These are phyloP conservation scores for Nicotiana obtusifolia DNA, from an alignment of 257 asterid species.

Conservation along the genomic window DNA sequence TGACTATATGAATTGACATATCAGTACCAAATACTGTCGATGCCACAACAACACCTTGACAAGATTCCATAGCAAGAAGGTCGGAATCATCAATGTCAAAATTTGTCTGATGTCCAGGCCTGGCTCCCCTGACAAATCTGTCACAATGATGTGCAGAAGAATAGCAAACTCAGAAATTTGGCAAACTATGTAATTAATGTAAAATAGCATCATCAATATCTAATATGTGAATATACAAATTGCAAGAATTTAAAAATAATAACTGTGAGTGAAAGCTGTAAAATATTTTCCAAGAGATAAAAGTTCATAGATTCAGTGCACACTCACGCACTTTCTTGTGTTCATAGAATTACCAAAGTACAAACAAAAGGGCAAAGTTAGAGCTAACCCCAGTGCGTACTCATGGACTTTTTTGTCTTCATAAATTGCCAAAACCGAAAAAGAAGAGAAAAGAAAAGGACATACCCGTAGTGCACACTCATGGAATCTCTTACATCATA, in stretches of 20 bases:
- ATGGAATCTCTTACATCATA: constrained; percentile 73
- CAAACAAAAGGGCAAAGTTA: neutral
- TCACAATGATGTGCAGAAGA: neutral
- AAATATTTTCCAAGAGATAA: neutral
- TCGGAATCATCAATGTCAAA: constrained; percentile 75
- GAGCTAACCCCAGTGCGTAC: neutral
- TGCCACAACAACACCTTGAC: constrained; percentile 82
- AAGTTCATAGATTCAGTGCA: neutral
- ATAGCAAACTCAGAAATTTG: neutral
- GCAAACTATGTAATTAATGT: neutral
- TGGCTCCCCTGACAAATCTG: constrained; percentile 81
- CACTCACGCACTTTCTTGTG: neutral
- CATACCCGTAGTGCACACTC: constrained; percentile 94
- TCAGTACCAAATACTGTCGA: constrained; percentile 85
- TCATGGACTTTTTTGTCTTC: neutral
- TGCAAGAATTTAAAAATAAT: neutral
- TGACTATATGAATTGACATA: neutral
- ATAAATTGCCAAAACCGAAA: neutral
- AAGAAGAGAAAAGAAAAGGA: neutral
- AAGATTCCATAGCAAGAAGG: constrained; percentile 76
- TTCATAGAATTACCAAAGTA: neutral
- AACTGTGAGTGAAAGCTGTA: neutral
- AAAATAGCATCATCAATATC: neutral
- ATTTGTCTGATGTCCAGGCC: constrained; percentile 77
- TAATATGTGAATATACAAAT: neutral